phyloP scores from a whole-genome alignment of 2,329 filamentous ascomycete genomes.

The Escovopsis sp. region DNA sequence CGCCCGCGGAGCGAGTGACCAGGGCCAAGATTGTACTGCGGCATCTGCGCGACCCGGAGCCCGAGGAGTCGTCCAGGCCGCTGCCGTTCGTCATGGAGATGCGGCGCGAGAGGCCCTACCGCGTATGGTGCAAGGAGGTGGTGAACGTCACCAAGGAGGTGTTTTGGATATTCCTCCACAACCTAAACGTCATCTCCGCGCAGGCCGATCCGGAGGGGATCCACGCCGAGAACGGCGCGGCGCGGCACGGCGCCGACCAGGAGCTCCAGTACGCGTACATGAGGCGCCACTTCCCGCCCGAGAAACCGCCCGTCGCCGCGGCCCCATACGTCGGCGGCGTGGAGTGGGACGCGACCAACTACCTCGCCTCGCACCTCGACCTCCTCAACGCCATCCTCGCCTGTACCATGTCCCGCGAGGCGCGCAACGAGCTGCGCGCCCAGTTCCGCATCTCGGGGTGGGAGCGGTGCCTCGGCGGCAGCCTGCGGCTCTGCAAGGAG shows the following conservation, averaged over 20 bases:
- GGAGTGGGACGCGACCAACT: slow-evolving; percentile 97
- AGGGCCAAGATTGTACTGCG: slow-evolving; percentile 60
- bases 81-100: slow-evolving; percentile 82
- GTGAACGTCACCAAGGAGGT: slow-evolving; percentile 92
- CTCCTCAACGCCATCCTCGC: slow-evolving; percentile 83
- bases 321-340: slow-evolving; percentile 94
- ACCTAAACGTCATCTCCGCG: slow-evolving; percentile 71
- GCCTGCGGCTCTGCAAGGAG: slow-evolving; percentile 83
- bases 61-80: slow-evolving; percentile 60
- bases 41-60: slow-evolving; percentile 68
- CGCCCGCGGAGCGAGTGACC: slow-evolving; percentile 44
- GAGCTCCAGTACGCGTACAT: slow-evolving; percentile 44
- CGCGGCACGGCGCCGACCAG: slow-evolving; percentile 17
- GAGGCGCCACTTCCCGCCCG: slow-evolving; percentile 63
- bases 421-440: slow-evolving; percentile 65
- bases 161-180: slow-evolving; percentile 97
- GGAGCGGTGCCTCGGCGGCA: slow-evolving; percentile 77
- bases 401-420: slow-evolving; percentile 51
- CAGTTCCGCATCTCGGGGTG: slow-evolving; percentile 74
- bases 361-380: slow-evolving; percentile 82
- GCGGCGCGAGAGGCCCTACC: slow-evolving; percentile 74
- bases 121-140: slow-evolving; percentile 86
- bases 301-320: slow-evolving; percentile 79
- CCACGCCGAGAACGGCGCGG: slow-evolving; percentile 5
- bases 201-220: slow-evolving; percentile 27